Evolutionary conservation across 805 yeast species (phyloP), one percentile per base, ranked within the genome.

Genomic region (Yarrowia sp.): DNA sequence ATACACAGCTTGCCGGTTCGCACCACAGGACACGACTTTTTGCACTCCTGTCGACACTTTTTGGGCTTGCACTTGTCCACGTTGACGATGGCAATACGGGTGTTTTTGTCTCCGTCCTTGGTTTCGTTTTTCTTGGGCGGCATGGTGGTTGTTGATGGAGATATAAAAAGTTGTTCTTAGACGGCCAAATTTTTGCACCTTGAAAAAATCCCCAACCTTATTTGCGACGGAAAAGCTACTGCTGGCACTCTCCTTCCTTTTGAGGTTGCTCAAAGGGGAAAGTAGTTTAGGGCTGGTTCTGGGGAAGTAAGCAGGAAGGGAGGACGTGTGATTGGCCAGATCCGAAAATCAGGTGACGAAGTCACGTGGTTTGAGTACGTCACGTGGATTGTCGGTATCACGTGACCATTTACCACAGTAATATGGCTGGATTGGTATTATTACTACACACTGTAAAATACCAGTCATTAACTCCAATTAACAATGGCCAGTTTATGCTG

Each of bases 1-100:
- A 95, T 95, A 87, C 99, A 95, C 67, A 92, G 83, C 76, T 92
- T 95, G 66, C 99, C 99, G 1, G 99, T 93, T 76, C 95, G 89
- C 66, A 95, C 98, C 43, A 95, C 99, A 3, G 99, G 99, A 83
- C 99, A 95, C 28, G 96, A 82, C 75, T 92, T 92, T 75, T 92
- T 86, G 82, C 99, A 95, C 79, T 95, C 99, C 79, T 95, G 99
- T 77, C 96, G 92, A 81, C 99, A 95, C 77, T 95, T 91, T 81
- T 92, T 93, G 65, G 99, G 99, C 77, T 95, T 95, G 82, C 99
- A 95, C 79, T 84, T 92, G 83, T 95, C 99, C 52, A 85, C 86
- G 66, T 88, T 86, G 77, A 95, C 96, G 79, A 95, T 92, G 70
- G 99, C 99, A 76, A 95, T 92, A 89, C 99, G 67, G 4, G 73